Evolutionary conservation across 805 yeast species (phyloP), one percentile per base, ranked within the genome.

Genomic region (Kodamaea kaohsiungensis): DNA sequence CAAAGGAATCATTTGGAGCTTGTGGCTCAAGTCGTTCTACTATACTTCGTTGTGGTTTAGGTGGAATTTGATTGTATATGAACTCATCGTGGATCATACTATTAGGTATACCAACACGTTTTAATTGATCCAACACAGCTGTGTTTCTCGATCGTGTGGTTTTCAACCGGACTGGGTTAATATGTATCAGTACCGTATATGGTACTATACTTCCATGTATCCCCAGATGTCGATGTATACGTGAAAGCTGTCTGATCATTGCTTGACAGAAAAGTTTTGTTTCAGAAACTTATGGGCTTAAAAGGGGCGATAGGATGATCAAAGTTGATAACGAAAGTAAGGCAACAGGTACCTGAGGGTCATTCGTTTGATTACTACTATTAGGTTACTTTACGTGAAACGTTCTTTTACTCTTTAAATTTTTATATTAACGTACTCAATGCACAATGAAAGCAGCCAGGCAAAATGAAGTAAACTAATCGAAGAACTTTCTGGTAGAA

Each of bases 401-500:
- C 6, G 25, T 22, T 22, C 6, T 22, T 13, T 19, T 40, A 40
- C 45, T 40, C 45, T 40, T 40, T 30, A 30, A 30, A 15, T 40
- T 40, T n/a, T 40, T 40, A 40, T 40, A 40, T 40, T 40, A 40
- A 40, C 45, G 45, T 40, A 40, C 45, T 40, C 45, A 40, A 40
- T 40, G 45, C 45, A 40, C 45, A 40, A 40, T 40, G 45, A 40
- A 39, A 45, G 48, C 48, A 45, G 48, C 37, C 48, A 33, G 38
- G 48, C 48, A 45, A 45, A 40, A 33, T 35, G 48, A 45, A 40
- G 19, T 40, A 40, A 40, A 40, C 66, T 81, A 92, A 67, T 91
- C 96, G 67, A 91, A 91, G 82, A 89, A 93, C 79, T 89, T 90
- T 82, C 98, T 89, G 53, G 93, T 75, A 53, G 82, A 72, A 15